A percentile compares a stretch with the other conserved stretches of the same genome.
Conservation (phyloP, 192 early-diverging fungal species). For the Funneliformis mosseae region DNA sequence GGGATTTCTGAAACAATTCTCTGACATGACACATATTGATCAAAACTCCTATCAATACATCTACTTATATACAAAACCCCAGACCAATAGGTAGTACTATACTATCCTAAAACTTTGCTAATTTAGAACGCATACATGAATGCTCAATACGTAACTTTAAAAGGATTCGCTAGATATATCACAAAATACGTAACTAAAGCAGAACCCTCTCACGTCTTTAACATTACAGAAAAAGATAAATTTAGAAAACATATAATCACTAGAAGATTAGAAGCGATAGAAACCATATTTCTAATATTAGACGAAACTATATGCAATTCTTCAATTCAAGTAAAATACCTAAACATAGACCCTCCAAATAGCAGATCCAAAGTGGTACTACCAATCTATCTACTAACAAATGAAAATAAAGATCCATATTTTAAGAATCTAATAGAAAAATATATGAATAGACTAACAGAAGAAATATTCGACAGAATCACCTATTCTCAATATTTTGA, state of each 20-base stretch:
- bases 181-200: not conserved
- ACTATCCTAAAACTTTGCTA: too few relatives aligned
- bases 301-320: slow-evolving; percentile 7
- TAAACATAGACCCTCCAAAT: not conserved
- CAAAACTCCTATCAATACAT: too few relatives aligned
- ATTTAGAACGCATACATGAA: not conserved
- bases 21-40: too few relatives aligned
- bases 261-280: not conserved
- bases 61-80: too few relatives aligned
- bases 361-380: not conserved
- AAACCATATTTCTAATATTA: not conserved
- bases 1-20: too few relatives aligned
- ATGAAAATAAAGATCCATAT: not conserved
- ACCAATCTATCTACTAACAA: not conserved
- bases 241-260: not conserved
- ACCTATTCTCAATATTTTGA: too few relatives aligned
- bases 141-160: too few relatives aligned
- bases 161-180: too few relatives aligned
- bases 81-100: too few relatives aligned
- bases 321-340: not conserved
- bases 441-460: too few relatives aligned
- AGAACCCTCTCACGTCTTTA: not conserved
- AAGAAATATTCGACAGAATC: too few relatives aligned
- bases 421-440: too few relatives aligned
- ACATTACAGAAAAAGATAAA: not conserved